Base-by-base conservation (phyloP, 441 rosid species). In the Pelargonium australe region DNA sequence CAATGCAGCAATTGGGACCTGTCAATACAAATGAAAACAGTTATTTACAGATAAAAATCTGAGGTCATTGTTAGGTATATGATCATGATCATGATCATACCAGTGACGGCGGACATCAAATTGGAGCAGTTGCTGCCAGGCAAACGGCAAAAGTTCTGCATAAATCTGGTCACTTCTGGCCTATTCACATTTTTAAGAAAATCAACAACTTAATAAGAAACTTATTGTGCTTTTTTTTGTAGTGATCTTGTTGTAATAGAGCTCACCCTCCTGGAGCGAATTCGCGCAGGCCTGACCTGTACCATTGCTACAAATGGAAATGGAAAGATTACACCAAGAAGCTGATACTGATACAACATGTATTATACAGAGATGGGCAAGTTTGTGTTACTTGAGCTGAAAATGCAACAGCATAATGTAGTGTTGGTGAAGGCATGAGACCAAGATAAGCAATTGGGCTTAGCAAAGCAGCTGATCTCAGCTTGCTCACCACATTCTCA, bases 1-100 rank as follows among this genome's bases (percentile, higher is more conserved):
- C 80, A 8, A 82, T 0, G 69, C 83, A 82, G 69, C 87, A 84
- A 74, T 78, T 80, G 43, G 74, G 77, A 16, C 84, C 87, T 84
- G 7, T 16, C 13, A 63, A 65, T 13, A 19, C 40, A 34, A 34
- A 34, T 34, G 40, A 34, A 34, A 34, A 34, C 40, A 34, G 40
- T 34, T 34, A 34, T 34, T 34, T 34, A 34, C 40, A 34, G 6
- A 0, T 4, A 28, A 4, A 5, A 34, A 5, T 34, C 1, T 5
- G 7, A 34, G 40, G 40, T 34, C 6, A 34, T 34, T 34, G 5
- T 34, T 34, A 34, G 40, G 40, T 34, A 34, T 5, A 34, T 34
- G 40, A 34, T 34, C 40, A 4, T 34, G 40, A 34, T 34, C 40
- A 34, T 31, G 69, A 10, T 7, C 23, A 64, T 45, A 84, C 85